Evolutionary conservation across 257 asterid species (phyloP).

Genomic region (Cynanchum wilfordii): DNA sequence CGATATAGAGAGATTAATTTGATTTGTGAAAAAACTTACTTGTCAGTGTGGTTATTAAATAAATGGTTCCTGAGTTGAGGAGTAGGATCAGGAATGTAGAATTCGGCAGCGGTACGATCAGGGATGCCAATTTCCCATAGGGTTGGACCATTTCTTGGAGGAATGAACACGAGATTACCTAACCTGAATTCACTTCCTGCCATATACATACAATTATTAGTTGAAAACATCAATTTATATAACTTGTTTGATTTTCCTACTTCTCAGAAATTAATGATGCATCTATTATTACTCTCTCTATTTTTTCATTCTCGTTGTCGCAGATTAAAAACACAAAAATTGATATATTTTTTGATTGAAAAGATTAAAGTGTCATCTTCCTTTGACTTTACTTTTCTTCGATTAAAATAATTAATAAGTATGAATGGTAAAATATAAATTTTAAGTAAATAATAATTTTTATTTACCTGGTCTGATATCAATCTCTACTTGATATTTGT

Average conservation of each 20-base stretch:
- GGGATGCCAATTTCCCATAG: conserved; percentile 82
- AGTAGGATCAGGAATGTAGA: conserved; percentile 65
- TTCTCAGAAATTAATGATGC: background rate
- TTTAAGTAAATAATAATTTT: no score
- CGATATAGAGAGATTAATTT: background rate
- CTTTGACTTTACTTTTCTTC: no score
- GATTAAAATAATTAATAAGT: no score
- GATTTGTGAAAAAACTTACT: conserved; percentile 2
- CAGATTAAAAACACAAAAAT: no score
- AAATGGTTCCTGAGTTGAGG: conserved; percentile 35
- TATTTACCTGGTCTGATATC: conserved; percentile 46
- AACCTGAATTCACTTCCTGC: conserved; percentile 43
- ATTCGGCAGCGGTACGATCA: conserved; percentile 67
- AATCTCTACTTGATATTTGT: conserved; percentile 31
- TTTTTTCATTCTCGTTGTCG: no score
- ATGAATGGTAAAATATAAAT: no score
- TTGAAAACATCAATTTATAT: background rate
- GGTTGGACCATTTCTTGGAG: conserved; percentile 72
- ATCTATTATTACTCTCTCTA: background rate
- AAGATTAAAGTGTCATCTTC: no score
- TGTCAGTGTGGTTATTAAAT: conserved; percentile 11
- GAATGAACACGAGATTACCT: conserved; percentile 47
- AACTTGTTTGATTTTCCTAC: background rate
- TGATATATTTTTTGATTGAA: no score
- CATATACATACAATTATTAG: conserved; percentile 5